Base-by-base conservation (phyloP, 2,329 filamentous ascomycete species). In the Colletotrichum falcatum region DNA sequence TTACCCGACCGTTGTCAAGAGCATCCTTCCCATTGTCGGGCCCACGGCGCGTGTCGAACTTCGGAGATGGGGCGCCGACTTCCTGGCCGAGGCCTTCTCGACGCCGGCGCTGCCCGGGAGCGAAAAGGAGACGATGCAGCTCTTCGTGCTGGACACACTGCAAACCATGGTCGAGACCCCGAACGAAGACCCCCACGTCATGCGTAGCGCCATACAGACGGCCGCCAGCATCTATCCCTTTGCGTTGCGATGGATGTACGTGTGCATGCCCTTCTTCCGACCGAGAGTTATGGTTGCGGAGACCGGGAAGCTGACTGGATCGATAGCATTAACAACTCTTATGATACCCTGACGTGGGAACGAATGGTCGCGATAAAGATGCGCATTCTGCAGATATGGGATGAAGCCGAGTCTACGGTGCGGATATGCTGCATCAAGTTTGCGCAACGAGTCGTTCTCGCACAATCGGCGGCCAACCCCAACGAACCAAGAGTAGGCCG, bases 341-440 rank as follows among this genome's bases (percentile, higher is more conserved):
- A 92, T 83, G 94, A 98, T 78, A 87, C 85, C 49, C 86, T 91
- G 68, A 90, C 92, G 55, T 99, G 96, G 96, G 92, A 96, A 78
- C 90, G 91, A 74, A 97, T 98, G 89, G 87, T 90, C 64, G 88
- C 90, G 14, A 95, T 98, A 82, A 99, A 99, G 84, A 90, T 92
- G 65, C 92, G 91, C 76, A 96, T 99, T 74, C 82, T 99, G 71
- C 90, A 89, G 70, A 90, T 96, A 77, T 98, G 97, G 95, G 95
- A 98, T 75, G 88, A 86, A 53, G 91, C 93, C 23, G 84, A 89
- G 18, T 87, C 91, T 16, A 92, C 94, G 3, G 89, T 98, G 73
- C 91, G 91, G 76, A 91, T 98, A 79, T 97, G 94, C 85, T 98
- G 96, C 83, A 92, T 98, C 86, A 99, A 99, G 81, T 99, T 99